A percentile compares a stretch with the other conserved stretches of the same genome.
phyloP scores from a whole-genome alignment of 2,329 filamentous ascomycete species.

The Ceratocystis diversiconidia region DNA sequence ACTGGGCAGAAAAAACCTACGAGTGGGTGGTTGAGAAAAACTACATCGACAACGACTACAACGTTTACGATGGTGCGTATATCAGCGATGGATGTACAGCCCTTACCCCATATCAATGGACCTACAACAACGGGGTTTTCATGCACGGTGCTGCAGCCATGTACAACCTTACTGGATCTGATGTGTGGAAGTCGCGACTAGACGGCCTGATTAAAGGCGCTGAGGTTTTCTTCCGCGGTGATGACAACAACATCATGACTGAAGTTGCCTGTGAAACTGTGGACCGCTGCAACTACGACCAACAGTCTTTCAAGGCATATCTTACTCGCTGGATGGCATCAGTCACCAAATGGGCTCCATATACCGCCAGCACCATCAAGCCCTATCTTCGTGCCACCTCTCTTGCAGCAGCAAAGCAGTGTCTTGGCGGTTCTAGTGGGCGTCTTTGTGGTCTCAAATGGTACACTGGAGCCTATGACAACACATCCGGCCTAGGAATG shows the following conservation, averaged over 20 bases:
- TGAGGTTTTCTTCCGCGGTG: constrained; percentile 40
- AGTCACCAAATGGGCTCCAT: constrained; percentile 49
- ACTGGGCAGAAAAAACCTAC: constrained; percentile 64
- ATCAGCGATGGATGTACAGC: constrained; percentile 42
- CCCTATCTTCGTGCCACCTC: constrained; percentile 42
- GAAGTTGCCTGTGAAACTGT: constrained; percentile 52
- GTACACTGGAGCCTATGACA: constrained; percentile 42
- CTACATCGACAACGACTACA: constrained; percentile 45
- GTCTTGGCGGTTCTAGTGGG: constrained; percentile 41
- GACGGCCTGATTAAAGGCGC: constrained; percentile 41
- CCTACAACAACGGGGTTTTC: constrained; percentile 54
- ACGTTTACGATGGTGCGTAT: constrained; percentile 49
- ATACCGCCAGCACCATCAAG: constrained; percentile 39
- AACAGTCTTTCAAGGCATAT: constrained; percentile 51
- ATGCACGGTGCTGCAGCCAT: constrained; percentile 54
- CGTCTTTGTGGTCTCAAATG: constrained; percentile 48
- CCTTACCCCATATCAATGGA: constrained; percentile 50
- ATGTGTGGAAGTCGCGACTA: constrained; percentile 43
- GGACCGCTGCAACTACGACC: constrained; percentile 45
- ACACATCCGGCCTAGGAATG: constrained; percentile 48
- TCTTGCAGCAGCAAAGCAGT: constrained; percentile 41
- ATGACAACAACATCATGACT: constrained; percentile 43
- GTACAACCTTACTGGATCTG: constrained; percentile 45
- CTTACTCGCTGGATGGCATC: constrained; percentile 47
- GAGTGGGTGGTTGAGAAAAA: constrained; percentile 48